phyloP scores from a whole-genome alignment of 176 grass and related monocot genomes.

The Ensete glaucum region DNA sequence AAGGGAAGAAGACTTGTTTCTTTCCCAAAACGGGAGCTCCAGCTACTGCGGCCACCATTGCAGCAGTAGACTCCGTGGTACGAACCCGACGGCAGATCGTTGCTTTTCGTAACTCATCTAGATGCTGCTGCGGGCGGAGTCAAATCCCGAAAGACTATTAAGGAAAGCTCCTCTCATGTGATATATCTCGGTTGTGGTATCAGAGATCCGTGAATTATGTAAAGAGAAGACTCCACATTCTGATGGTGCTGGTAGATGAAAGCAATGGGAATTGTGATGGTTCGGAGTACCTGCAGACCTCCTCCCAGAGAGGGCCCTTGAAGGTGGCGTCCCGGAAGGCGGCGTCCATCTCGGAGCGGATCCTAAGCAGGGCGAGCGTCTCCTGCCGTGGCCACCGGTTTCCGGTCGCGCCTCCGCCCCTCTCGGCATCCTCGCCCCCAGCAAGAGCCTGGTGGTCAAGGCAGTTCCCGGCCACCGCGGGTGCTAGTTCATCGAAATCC shows the following conservation, averaged over 20 bases:
- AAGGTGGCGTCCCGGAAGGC: conserved; percentile 87
- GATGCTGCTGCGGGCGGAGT: not conserved
- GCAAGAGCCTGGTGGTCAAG: conserved; percentile 37
- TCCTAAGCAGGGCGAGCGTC: conserved; percentile 85
- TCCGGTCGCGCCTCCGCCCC: conserved; percentile 31
- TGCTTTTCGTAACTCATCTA: not conserved
- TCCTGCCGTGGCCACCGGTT: conserved; percentile 92
- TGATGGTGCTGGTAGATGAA: not conserved
- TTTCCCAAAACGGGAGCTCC: not conserved
- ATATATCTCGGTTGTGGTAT: not conserved
- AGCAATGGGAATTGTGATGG: not conserved
- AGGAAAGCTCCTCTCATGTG: not conserved
- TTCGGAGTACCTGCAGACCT: conserved; percentile 59
- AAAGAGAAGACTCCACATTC: not conserved
- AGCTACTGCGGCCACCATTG: not conserved
- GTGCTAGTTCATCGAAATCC: conserved; percentile 16
- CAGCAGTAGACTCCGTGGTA: conserved; percentile 5
- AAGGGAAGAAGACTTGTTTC: not conserved
- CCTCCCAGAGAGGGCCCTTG: conserved; percentile 86
- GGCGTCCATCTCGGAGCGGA: conserved; percentile 96
- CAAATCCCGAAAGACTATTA: not conserved
- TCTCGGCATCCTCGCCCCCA: not conserved
- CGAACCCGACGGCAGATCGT: not conserved
- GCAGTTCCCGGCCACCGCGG: conserved; percentile 15
- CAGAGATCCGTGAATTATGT: not conserved